These are phyloP conservation scores for Dioscorea alata DNA, from an alignment of 106 monocot species.

Conservation along the genomic window DNA sequence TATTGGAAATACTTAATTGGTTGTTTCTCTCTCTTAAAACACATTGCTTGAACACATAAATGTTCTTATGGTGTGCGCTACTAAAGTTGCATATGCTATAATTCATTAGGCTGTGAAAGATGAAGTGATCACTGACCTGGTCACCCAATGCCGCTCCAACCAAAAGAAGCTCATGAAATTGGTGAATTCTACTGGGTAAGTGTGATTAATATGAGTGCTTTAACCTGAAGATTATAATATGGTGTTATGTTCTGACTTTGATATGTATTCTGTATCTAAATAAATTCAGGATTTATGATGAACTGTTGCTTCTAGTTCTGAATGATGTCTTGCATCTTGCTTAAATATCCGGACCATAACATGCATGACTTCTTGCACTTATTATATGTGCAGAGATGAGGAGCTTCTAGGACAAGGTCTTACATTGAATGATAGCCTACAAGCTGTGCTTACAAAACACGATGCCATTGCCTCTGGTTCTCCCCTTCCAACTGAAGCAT, in stretches of 20 bases:
- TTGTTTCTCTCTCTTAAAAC: neutral
- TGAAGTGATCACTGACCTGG: constrained; percentile 85
- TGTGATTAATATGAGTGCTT: too few relatives aligned
- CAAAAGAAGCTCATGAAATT: constrained; percentile 69
- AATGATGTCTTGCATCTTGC: neutral
- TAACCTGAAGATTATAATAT: too few relatives aligned
- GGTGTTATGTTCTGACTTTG: neutral
- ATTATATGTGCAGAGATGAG: constrained; percentile 55
- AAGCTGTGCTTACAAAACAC: constrained; percentile 60
- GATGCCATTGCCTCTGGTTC: constrained; percentile 61
- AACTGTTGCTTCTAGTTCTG: too few relatives aligned
- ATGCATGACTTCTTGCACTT: neutral
- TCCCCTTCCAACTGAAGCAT: constrained; percentile 35
- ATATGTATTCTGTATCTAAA: neutral
- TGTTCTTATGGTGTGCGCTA: constrained; percentile 43
- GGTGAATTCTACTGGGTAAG: constrained; percentile 67
- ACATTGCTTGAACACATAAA: constrained; percentile 10
- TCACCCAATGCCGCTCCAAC: constrained; percentile 70
- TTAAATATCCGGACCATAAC: neutral
- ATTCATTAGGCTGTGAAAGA: constrained; percentile 70
- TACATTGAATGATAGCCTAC: constrained; percentile 68
- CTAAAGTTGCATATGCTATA: neutral
- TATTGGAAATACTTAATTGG: neutral
- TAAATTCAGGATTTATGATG: too few relatives aligned
- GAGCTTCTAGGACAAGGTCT: constrained; percentile 67